phyloP scores from a whole-genome alignment of 805 yeast genomes.

The Metschnikowia arizonensis region DNA sequence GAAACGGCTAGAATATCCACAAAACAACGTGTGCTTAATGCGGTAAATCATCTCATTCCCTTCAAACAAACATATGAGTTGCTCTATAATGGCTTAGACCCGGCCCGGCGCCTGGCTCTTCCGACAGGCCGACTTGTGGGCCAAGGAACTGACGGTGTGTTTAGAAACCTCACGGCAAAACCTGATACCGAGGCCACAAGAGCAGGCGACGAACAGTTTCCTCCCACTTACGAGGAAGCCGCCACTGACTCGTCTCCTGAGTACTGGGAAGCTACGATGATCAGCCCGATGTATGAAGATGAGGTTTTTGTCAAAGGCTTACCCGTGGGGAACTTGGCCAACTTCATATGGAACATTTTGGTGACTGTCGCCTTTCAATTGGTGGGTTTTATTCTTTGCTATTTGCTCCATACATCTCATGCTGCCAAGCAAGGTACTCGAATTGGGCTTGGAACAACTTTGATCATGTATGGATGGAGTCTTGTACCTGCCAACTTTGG shows the following conservation, averaged over 20 bases:
- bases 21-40: constrained; percentile 29
- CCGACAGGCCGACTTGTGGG: constrained; percentile 43
- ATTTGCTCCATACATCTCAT: constrained; percentile 89
- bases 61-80: constrained; percentile 41
- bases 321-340: constrained; percentile 91
- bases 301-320: constrained; percentile 92
- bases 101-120: constrained; percentile 42
- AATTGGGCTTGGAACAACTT: constrained; percentile 84
- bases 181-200: constrained; percentile 52
- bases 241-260: constrained; percentile 93
- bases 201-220: constrained; percentile 48
- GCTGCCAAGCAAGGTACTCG: constrained; percentile 95
- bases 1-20: constrained; percentile 22
- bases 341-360: constrained; percentile 83
- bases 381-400: constrained; percentile 88
- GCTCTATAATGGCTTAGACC: constrained; percentile 37
- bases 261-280: constrained; percentile 88
- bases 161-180: constrained; percentile 85
- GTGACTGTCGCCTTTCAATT: constrained; percentile 91
- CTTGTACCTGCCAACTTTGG: constrained; percentile 40
- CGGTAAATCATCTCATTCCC: constrained; percentile 33
- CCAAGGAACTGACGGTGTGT: constrained; percentile 78
- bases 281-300: constrained; percentile 76
- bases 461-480: constrained; percentile 58
- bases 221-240: constrained; percentile 92